Percentiles rank a stretch among this genome's conserved stretches.
These are phyloP conservation scores for Musa acuminata DNA, from an alignment of 176 grass and related monocot species.

Conservation along the genomic window DNA sequence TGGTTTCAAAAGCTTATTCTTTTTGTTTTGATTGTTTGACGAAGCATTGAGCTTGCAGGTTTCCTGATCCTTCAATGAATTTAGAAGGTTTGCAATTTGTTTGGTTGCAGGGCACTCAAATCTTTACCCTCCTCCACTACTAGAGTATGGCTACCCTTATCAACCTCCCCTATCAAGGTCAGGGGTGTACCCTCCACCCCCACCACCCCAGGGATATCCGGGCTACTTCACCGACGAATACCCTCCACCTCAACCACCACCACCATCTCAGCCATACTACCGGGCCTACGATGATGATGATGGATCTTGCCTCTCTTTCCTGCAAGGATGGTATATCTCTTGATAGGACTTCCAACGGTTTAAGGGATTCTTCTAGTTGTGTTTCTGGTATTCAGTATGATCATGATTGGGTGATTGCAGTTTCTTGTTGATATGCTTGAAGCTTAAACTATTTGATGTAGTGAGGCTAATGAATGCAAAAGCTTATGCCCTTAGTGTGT, in stretches of 20 bases:
- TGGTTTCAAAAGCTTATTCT: no score
- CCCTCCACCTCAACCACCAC: background rate
- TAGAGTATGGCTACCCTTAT: background rate
- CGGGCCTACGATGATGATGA: background rate
- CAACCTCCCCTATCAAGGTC: background rate
- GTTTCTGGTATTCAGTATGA: no score
- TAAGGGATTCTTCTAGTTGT: no score
- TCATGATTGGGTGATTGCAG: no score
- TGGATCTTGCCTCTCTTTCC: background rate
- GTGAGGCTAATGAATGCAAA: no score
- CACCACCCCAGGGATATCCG: background rate
- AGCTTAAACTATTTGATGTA: no score
- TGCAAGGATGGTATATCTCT: background rate
- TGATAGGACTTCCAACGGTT: no score
- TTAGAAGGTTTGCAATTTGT: background rate
- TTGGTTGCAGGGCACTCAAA: slow-evolving; percentile 1
- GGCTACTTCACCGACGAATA: background rate
- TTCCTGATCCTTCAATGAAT: no score
- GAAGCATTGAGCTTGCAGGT: no score
- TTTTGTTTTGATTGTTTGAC: no score
- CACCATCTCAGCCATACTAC: background rate
- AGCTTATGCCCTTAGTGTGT: no score
- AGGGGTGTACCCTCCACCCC: background rate
- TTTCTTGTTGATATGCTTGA: no score
- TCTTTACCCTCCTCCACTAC: background rate